These are phyloP conservation scores for Aurantiochytrium sp. DNA, from an alignment of 108 stramenopile species.

Conservation along the genomic window DNA sequence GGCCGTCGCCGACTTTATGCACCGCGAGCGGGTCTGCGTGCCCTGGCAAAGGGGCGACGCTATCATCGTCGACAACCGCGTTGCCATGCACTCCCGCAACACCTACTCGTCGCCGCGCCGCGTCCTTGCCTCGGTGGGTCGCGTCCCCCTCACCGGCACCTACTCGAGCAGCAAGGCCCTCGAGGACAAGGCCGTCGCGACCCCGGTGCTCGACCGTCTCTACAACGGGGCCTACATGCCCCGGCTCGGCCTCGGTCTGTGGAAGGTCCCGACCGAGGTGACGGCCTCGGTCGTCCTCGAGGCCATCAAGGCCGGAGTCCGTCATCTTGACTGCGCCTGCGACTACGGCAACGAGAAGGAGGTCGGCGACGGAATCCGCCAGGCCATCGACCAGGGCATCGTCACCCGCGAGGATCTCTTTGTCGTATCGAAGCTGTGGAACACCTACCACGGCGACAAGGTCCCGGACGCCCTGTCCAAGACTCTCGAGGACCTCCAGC, in stretches of 20 bases:
- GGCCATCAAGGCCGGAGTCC: constrained; percentile 73
- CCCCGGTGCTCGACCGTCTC: not conserved
- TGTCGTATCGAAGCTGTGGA: constrained; percentile 86
- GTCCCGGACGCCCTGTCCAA: constrained; percentile 66
- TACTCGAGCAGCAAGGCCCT: not conserved
- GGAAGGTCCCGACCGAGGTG: constrained; percentile 23
- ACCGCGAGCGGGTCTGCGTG: constrained; percentile 61
- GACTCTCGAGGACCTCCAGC: constrained; percentile 62
- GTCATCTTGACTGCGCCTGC: constrained; percentile 85
- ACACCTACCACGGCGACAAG: constrained; percentile 85
- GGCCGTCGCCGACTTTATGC: constrained; percentile 64
- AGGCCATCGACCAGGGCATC: constrained; percentile 57
- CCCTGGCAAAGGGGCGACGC: constrained; percentile 70
- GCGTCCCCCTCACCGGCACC: not conserved
- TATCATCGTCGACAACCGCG: constrained; percentile 68
- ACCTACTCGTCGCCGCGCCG: constrained; percentile 60
- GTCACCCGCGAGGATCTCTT: constrained; percentile 72
- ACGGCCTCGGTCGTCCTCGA: constrained; percentile 31
- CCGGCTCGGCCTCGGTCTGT: constrained; percentile 5
- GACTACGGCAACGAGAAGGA: constrained; percentile 88
- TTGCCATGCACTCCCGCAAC: constrained; percentile 75
- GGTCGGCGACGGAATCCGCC: constrained; percentile 75
- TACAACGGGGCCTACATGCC: constrained; percentile 27
- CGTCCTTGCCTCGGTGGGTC: constrained; percentile 37
- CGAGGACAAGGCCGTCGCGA: not conserved